These are phyloP conservation scores for Ehretia macrophylla DNA, from an alignment of 257 asterid species.

Conservation along the genomic window DNA sequence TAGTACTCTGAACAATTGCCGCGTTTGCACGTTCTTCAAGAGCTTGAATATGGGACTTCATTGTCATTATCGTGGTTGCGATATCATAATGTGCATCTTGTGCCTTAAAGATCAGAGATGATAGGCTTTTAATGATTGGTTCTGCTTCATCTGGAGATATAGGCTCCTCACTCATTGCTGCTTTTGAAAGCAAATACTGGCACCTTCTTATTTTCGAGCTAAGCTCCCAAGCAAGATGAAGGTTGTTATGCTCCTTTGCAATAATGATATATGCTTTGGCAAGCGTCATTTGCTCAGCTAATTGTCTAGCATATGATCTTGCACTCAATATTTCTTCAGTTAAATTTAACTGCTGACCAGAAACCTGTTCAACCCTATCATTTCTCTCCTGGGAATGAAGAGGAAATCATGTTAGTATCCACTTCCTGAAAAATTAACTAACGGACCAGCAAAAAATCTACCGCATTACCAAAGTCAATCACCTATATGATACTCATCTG, in stretches of 20 bases:
- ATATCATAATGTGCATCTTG: constrained; percentile 83
- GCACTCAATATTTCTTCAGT: constrained; percentile 59
- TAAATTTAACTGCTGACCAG: constrained; percentile 45
- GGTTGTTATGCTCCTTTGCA: constrained; percentile 78
- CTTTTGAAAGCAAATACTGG: constrained; percentile 75
- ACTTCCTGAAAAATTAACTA: not conserved
- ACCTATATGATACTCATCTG: too few relatives aligned
- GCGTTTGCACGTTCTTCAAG: constrained; percentile 72
- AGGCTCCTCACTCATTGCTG: constrained; percentile 73
- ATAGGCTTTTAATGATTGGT: constrained; percentile 62
- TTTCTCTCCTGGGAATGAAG: constrained; percentile 50
- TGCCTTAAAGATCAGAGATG: constrained; percentile 76
- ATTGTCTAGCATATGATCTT: constrained; percentile 72
- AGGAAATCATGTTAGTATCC: not conserved
- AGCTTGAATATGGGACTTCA: constrained; percentile 84
- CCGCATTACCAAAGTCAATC: not conserved
- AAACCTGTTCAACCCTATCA: constrained; percentile 36
- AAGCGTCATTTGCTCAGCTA: constrained; percentile 81
- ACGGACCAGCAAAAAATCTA: not conserved
- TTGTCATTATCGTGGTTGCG: constrained; percentile 74
- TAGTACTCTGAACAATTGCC: constrained; percentile 58
- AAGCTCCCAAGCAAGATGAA: constrained; percentile 87
- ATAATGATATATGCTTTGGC: constrained; percentile 86
- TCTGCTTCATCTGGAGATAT: constrained; percentile 77
- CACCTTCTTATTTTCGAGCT: constrained; percentile 71